Base-by-base conservation (phyloP, 2,329 filamentous ascomycete genomes). In the Hyphodiscus sp. region DNA sequence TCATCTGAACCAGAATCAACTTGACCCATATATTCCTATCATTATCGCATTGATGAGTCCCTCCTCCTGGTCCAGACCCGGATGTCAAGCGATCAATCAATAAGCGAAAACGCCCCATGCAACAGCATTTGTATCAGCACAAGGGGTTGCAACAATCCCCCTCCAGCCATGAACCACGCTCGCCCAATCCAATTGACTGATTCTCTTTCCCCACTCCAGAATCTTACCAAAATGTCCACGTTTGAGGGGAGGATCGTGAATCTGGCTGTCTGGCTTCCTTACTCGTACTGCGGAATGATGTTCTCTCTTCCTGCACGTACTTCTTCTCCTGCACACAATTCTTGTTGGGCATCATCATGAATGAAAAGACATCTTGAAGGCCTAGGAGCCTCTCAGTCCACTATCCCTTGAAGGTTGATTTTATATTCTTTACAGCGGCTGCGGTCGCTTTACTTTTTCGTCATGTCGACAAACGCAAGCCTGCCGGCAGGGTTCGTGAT, bases 401-500 rank as follows among this genome's bases (percentile, higher is more conserved):
- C 49, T 51, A 57, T 59, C 50, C 58, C 60, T 63, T 62, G 58
- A 61, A 56, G 60, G 57, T 61, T 61, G 60, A 60, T 61, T 57
- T 53, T 42, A 55, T 51, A 45, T 61, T 63, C 56, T 57, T 56
- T 59, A 15, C 23, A 57, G 60, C 58, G 60, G 61, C 61, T 58
- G 57, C 55, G 50, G 55, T 65, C 61, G 62, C 60, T 50, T 56
- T 56, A 59, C 57, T 38, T 54, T 42, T 57, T 61, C 62, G 69
- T 60, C 54, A 79, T 79, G 76, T 73, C 65, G 58, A 65, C 61
- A 20, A 59, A 51, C 47, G 50, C 61, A 47, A 64, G 60, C 64
- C 71, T 77, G 65, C 72, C 71, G 58, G 66, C 68, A 63, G 74
- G 76, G 64, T 73, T 74, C 55, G 74, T 76, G 56, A 72, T 77